Conservation (phyloP, 2,329 filamentous ascomycete species). For the Colletotrichum sansevieriae region DNA sequence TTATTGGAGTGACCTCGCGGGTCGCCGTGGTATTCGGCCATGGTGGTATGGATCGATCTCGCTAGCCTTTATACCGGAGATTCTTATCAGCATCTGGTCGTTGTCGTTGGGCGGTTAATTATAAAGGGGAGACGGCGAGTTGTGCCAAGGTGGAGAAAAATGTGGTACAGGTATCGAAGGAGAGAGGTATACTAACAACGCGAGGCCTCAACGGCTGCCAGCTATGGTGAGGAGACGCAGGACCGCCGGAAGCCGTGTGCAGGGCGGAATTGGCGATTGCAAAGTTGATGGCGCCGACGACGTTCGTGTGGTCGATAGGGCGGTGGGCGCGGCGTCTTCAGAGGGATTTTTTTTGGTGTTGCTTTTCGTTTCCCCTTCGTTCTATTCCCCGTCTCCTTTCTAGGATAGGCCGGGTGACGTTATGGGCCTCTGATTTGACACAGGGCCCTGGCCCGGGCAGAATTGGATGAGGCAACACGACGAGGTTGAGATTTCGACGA, state of each 20-base stretch:
- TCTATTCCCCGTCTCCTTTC: slow-evolving; percentile 40
- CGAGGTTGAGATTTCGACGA: background rate
- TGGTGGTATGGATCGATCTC: slow-evolving; percentile 51
- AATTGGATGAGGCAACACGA: background rate
- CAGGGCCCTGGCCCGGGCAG: slow-evolving; percentile 35
- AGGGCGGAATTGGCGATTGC: slow-evolving; percentile 31
- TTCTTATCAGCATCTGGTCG: slow-evolving; percentile 35
- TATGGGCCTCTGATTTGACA: slow-evolving; percentile 38
- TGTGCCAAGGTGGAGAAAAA: slow-evolving; percentile 43
- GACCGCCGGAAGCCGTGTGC: slow-evolving; percentile 19
- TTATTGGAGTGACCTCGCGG: slow-evolving; percentile 65
- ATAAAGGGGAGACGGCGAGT: slow-evolving; percentile 40
- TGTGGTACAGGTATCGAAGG: slow-evolving; percentile 39
- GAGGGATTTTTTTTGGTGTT: slow-evolving; percentile 30
- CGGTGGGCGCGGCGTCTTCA: slow-evolving; percentile 23
- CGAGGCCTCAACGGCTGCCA: slow-evolving; percentile 45
- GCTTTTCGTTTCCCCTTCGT: slow-evolving; percentile 40
- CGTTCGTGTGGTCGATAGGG: slow-evolving; percentile 2
- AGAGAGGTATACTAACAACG: slow-evolving; percentile 39
- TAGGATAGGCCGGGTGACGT: slow-evolving; percentile 39
- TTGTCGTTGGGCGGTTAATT: slow-evolving; percentile 25
- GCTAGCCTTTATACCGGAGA: slow-evolving; percentile 48
- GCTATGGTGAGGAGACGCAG: slow-evolving; percentile 41
- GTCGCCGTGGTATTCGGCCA: slow-evolving; percentile 71
- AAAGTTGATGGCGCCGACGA: slow-evolving; percentile 15